Evolutionary conservation across 306 rosid genomes (phyloP).

Genomic region (Cucurbita maxima): DNA sequence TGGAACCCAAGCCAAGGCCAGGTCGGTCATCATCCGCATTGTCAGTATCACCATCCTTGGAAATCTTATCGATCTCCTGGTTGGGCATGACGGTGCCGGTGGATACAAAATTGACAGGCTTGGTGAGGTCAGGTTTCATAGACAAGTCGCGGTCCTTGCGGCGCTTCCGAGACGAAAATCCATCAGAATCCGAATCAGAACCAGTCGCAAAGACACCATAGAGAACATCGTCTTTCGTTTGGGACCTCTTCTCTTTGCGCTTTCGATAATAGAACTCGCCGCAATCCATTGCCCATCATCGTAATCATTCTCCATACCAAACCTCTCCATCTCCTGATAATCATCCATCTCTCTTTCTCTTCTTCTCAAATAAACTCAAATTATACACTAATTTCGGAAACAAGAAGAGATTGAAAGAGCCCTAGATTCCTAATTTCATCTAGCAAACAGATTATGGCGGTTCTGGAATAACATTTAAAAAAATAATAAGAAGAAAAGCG

Average conservation of each 20-base stretch:
- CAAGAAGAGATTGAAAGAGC: neutral
- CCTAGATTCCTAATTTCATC: neutral
- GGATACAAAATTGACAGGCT: constrained; percentile 72
- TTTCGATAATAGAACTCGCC: constrained; percentile 52
- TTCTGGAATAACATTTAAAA: neutral
- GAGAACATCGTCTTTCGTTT: constrained; percentile 63
- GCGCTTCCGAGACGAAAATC: constrained; percentile 36
- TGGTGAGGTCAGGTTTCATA: constrained; percentile 39
- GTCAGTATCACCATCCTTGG: constrained; percentile 23
- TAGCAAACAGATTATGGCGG: neutral
- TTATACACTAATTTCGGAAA: neutral
- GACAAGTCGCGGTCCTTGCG: constrained; percentile 30
- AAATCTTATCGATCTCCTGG: constrained; percentile 30
- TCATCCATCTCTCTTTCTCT: constrained; percentile 44
- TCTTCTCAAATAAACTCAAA: neutral
- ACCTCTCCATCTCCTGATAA: constrained; percentile 71
- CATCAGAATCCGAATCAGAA: constrained; percentile 34
- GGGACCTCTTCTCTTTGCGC: constrained; percentile 56
- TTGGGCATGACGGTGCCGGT: constrained; percentile 62
- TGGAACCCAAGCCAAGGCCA: constrained; percentile 37
- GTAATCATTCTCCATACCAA: constrained; percentile 71
- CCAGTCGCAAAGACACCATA: constrained; percentile 52
- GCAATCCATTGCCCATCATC: constrained; percentile 55
- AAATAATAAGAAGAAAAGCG: neutral
- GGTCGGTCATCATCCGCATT: constrained; percentile 24